phyloP scores from a whole-genome alignment of 2,329 filamentous ascomycete genomes.

The Cadophora malorum region DNA sequence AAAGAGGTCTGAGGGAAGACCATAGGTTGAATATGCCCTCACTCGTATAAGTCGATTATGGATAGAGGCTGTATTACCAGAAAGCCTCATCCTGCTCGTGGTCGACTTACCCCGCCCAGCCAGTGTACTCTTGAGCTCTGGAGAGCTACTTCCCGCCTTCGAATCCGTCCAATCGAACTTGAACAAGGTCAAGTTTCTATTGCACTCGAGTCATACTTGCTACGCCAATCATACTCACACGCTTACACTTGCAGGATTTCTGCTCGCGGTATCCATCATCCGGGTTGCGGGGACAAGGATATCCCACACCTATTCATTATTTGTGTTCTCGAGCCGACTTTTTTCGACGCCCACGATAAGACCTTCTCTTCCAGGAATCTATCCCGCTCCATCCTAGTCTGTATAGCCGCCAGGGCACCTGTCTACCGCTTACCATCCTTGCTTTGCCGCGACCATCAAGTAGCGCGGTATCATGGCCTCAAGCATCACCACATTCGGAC shows the following conservation, averaged over 20 bases:
- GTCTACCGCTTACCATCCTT: not conserved
- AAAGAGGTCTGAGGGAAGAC: not conserved
- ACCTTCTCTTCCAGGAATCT: slow-evolving; percentile 6
- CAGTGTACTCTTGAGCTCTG: not conserved
- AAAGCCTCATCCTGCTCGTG: not conserved
- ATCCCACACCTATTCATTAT: not conserved
- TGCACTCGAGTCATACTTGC: not conserved
- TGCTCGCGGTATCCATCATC: slow-evolving; percentile 1
- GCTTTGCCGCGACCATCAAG: slow-evolving; percentile 11
- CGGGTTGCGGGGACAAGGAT: slow-evolving; percentile 11
- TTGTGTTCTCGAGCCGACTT: not conserved
- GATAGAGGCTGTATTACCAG: not conserved
- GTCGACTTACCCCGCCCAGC: not conserved
- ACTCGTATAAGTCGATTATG: not conserved
- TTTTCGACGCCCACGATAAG: slow-evolving; percentile 2
- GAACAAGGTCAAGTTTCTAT: not conserved
- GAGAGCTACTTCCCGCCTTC: not conserved
- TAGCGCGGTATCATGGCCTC: slow-evolving; percentile 1
- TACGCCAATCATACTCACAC: not conserved
- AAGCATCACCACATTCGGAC: slow-evolving; percentile 1
- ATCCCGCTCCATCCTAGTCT: not conserved
- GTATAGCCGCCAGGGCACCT: not conserved
- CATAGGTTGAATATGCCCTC: not conserved
- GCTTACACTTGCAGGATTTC: slow-evolving; percentile 5
- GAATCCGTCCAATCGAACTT: not conserved